Evolutionary conservation across 805 yeast species (phyloP).

Genomic region (Wickerhamomyces chambardii): DNA sequence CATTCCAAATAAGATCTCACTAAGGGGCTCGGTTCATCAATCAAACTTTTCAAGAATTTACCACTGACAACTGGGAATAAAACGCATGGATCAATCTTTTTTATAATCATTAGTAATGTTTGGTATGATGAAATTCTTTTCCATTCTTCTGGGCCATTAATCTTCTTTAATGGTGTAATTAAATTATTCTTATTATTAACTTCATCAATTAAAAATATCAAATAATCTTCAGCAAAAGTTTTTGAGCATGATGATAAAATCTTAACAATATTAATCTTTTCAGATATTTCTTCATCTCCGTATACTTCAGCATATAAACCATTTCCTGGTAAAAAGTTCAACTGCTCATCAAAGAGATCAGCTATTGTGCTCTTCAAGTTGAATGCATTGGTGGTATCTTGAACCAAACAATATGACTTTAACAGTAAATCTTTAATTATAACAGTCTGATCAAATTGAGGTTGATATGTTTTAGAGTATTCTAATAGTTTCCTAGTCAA

Average conservation of each 20-base stretch:
- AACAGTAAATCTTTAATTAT: conserved; percentile 49
- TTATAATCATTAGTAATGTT: conserved; percentile 37
- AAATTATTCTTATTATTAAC: conserved; percentile 26
- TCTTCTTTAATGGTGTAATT: conserved; percentile 39
- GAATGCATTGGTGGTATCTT: conserved; percentile 48
- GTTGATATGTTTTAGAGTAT: conserved; percentile 27
- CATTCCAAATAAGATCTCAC: conserved; percentile 75
- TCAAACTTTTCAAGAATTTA: conserved; percentile 26
- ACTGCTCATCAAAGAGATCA: conserved; percentile 34
- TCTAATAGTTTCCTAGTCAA: conserved; percentile 36
- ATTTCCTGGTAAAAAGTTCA: conserved; percentile 22
- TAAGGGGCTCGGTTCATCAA: conserved; percentile 68
- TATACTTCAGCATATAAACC: conserved; percentile 38
- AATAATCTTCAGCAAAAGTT: conserved; percentile 13
- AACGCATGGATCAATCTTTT: conserved; percentile 18
- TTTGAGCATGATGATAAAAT: conserved; percentile 28
- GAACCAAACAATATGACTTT: conserved; percentile 35
- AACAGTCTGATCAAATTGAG: conserved; percentile 25
- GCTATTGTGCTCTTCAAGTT: conserved; percentile 52
- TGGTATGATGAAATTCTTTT: conserved; percentile 49
- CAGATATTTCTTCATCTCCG: conserved; percentile 49
- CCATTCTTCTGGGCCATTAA: conserved; percentile 66
- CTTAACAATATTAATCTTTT: conserved; percentile 40
- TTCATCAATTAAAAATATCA: conserved; percentile 17
- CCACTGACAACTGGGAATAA: conserved; percentile 18